Base-by-base conservation (phyloP, 2,329 filamentous ascomycete genomes). In the Colletotrichum lini region DNA sequence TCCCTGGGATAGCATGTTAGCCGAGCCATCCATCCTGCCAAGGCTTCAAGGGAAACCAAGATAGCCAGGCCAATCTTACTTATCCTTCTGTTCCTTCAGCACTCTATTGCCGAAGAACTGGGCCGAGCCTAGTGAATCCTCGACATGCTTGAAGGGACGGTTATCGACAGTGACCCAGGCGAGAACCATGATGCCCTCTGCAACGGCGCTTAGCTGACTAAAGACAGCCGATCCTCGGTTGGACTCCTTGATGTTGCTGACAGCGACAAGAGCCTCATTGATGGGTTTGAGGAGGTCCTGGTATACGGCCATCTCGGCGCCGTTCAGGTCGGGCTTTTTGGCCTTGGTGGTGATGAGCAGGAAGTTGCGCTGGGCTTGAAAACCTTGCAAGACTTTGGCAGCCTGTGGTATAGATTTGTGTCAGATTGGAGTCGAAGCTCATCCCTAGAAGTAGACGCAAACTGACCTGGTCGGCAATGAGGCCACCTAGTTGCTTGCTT, bases 51-150 rank as follows among this genome's bases (percentile, higher is more conserved):
- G 3, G 7, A 3, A 15, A 66, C 23, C 18, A 21, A 5, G 26
- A 49, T 15, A 12, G 10, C 10, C 21, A 5, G 42, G 69, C 18
- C 23, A 12, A 40, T 65, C 81, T 45, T 76, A 86, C 85, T 88
- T 90, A 63, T 90, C 95, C 83, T 97, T 98, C 82, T 93, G 92
- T 77, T 97, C 93, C 83, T 95, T 97, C 76, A 98, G 85, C 47
- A 99, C 94, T 76, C 95, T 91, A 85, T 99, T 98, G 44, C 96
- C 96, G 77, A 94, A 98, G 84, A 97, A 97, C 80, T 98, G 93
- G 50, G 95, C 94, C 61, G 94, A 92, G 40, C 92, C 91, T 23
- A 97, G 87, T 70, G 92, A 92, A 76, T 98, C 95, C 57, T 92
- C 92, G 57, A 98, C 93, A 77, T 95, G 94, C 78, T 96, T 95